Evolutionary conservation across 2,329 filamentous ascomycete species (phyloP).

Genomic region (Sclerotinia subarctica): DNA sequence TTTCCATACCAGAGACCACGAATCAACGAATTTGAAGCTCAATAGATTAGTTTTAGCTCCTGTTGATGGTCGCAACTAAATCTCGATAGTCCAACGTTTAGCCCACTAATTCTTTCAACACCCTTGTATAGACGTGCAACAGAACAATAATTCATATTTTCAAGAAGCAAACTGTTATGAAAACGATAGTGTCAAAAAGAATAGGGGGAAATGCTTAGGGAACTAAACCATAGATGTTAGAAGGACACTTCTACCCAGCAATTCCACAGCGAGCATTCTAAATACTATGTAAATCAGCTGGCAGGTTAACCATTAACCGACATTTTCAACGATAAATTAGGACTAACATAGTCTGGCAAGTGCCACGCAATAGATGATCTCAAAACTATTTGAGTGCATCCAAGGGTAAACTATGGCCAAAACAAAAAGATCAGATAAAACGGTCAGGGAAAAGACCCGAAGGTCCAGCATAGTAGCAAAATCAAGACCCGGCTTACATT

Average conservation of each 20-base stretch:
- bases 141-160: background rate
- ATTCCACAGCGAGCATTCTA: background rate
- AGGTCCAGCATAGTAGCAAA: background rate
- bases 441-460: no score
- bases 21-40: background rate
- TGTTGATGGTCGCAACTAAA: background rate
- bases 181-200: background rate
- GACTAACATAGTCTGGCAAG: background rate
- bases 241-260: background rate
- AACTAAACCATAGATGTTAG: background rate
- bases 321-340: background rate
- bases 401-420: background rate
- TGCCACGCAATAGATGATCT: background rate
- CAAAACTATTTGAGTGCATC: background rate
- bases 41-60: background rate
- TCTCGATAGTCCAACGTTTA: background rate
- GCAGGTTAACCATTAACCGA: background rate
- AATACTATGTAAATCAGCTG: background rate
- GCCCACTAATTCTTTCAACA: background rate
- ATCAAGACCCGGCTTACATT: background rate
- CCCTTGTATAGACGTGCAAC: background rate
- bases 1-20: background rate
- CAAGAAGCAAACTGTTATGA: background rate
- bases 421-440: background rate
- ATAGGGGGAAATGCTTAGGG: background rate